phyloP scores from a whole-genome alignment of 805 yeast species.

The Isabelozyma gotoi region DNA sequence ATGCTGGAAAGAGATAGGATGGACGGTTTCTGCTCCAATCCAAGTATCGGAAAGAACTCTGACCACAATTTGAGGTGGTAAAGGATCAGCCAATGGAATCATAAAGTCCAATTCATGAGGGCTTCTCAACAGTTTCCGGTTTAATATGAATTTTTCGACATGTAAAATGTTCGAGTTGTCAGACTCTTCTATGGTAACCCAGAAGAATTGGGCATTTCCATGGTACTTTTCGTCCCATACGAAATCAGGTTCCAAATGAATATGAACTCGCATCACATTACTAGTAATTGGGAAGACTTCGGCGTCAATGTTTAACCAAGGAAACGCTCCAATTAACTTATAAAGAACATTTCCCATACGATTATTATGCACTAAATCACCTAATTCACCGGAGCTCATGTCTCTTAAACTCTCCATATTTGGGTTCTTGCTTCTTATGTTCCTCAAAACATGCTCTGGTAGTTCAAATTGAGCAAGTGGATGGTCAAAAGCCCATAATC shows the following conservation, averaged over 20 bases:
- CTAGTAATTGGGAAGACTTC: conserved; percentile 87
- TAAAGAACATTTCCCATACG: conserved; percentile 68
- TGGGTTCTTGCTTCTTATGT: conserved; percentile 62
- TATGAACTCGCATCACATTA: conserved; percentile 80
- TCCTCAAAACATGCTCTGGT: conserved; percentile 62
- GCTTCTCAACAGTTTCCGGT: conserved; percentile 51
- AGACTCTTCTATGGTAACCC: conserved; percentile 91
- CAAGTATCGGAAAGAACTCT: conserved; percentile 81
- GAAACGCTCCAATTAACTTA: conserved; percentile 67
- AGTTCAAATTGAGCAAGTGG: conserved; percentile 86
- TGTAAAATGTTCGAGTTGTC: conserved; percentile 73
- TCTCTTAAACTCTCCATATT: conserved; percentile 72
- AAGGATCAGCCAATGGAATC: conserved; percentile 85
- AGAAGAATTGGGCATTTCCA: conserved; percentile 81
- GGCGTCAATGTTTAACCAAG: conserved; percentile 69
- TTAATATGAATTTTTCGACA: conserved; percentile 75
- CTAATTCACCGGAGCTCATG: conserved; percentile 72
- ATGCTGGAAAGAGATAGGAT: conserved; percentile 84
- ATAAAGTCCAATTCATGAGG: conserved; percentile 82
- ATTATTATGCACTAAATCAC: conserved; percentile 83
- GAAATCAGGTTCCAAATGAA: conserved; percentile 71
- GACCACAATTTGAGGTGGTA: conserved; percentile 86
- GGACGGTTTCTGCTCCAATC: conserved; percentile 80
- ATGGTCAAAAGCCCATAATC: conserved; percentile 88
- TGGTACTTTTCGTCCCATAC: conserved; percentile 81